These are phyloP conservation scores for Dactylellina drechsleri DNA, from an alignment of 2,329 filamentous ascomycete genomes.

Conservation along the genomic window DNA sequence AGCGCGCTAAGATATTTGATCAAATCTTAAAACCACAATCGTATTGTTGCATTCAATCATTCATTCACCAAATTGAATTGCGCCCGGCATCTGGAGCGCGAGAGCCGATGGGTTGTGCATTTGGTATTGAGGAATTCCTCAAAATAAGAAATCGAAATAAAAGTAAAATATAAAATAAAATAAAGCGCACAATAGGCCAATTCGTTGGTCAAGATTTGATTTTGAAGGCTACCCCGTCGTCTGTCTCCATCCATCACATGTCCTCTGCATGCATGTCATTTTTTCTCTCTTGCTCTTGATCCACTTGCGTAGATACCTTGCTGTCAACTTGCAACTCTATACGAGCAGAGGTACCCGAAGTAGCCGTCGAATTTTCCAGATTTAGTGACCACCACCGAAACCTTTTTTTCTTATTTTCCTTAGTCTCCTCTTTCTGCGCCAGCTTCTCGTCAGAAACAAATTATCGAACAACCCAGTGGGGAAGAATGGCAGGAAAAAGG, in stretches of 20 bases:
- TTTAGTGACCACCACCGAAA: slow-evolving; percentile 45
- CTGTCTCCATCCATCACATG: slow-evolving; percentile 48
- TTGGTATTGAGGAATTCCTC: slow-evolving; percentile 50
- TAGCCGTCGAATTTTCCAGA: slow-evolving; percentile 55
- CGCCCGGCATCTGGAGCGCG: slow-evolving; percentile 40
- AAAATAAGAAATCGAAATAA: slow-evolving; percentile 14
- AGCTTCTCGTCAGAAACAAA: slow-evolving; percentile 7
- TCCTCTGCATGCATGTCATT: slow-evolving; percentile 52
- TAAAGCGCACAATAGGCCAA: too few species aligned
- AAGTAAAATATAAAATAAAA: slow-evolving; percentile 2
- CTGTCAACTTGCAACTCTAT: slow-evolving; percentile 23
- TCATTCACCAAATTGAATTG: slow-evolving; percentile 19
- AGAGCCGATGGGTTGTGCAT: slow-evolving; percentile 28
- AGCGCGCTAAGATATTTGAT: slow-evolving; percentile 34
- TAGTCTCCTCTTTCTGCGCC: neutral
- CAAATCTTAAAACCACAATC: slow-evolving; percentile 47
- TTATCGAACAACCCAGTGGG: slow-evolving; percentile 1
- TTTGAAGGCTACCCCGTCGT: too few species aligned
- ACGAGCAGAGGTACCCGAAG: slow-evolving; percentile 49
- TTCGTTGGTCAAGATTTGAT: too few species aligned
- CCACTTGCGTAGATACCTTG: slow-evolving; percentile 41
- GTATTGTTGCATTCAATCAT: slow-evolving; percentile 15
- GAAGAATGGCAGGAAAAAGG: slow-evolving; percentile 21
- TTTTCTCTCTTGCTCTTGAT: neutral
- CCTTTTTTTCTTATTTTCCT: neutral